Evolutionary conservation across 2,329 filamentous ascomycete genomes (phyloP).

Genomic region (Venturia effusa): DNA sequence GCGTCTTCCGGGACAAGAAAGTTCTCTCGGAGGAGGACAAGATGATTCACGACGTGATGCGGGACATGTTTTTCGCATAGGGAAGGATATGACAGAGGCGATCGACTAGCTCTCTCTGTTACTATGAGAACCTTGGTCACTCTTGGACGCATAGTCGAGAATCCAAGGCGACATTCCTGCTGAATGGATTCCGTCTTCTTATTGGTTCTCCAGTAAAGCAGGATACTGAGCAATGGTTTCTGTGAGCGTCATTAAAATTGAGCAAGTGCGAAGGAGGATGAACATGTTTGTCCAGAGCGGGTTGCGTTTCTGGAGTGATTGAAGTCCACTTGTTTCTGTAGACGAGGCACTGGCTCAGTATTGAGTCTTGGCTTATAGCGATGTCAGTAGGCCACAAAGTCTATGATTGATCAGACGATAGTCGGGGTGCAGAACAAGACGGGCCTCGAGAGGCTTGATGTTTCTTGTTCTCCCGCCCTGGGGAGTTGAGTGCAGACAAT

Average conservation of each 20-base stretch:
- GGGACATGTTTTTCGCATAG: not conserved
- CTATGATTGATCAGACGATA: not conserved
- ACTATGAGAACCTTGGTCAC: too few relatives aligned
- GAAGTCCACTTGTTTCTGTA: not conserved
- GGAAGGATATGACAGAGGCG: not conserved
- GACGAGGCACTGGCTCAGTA: not conserved
- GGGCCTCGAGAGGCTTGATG: not conserved
- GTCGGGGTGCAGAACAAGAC: not conserved
- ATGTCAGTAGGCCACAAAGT: not conserved
- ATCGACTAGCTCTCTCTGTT: too few relatives aligned
- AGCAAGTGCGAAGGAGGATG: not conserved
- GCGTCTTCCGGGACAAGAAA: not conserved
- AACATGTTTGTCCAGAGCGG: not conserved
- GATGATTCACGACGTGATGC: not conserved
- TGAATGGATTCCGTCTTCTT: not conserved
- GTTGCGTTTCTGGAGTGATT: not conserved
- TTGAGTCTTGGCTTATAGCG: not conserved
- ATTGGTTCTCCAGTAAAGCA: not conserved
- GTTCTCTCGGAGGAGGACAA: not conserved
- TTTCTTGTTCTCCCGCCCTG: not conserved
- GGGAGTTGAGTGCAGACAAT: not conserved
- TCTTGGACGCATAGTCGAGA: too few relatives aligned
- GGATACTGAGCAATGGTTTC: not conserved
- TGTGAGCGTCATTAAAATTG: not conserved
- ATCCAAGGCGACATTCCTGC: too few relatives aligned